A percentile compares a stretch with the other conserved stretches of the same genome.
phyloP scores from a whole-genome alignment of 164 flowering plant genomes.

The Warburgia ugandensis region DNA sequence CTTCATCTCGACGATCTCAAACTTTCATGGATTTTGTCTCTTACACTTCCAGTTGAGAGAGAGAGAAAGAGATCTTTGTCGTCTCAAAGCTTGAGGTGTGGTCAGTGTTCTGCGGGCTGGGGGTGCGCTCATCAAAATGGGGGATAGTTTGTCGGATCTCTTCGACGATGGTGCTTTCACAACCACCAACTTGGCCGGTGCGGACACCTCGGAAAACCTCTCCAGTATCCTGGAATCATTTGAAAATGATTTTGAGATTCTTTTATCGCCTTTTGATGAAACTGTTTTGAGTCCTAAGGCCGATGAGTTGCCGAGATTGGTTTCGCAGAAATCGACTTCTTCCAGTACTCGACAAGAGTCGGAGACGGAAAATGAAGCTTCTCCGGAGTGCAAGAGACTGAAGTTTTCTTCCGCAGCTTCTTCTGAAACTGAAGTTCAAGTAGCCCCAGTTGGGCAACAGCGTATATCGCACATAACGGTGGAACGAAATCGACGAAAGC shows the following conservation, averaged over 20 bases:
- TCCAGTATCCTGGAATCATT: constrained; percentile 58
- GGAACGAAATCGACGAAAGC: constrained; percentile 89
- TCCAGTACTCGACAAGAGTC: constrained; percentile 18
- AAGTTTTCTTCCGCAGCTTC: constrained; percentile 9
- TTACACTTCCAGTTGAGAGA: not conserved
- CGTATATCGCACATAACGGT: constrained; percentile 69
- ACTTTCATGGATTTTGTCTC: not conserved
- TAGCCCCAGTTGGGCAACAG: constrained; percentile 31
- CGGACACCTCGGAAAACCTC: constrained; percentile 45
- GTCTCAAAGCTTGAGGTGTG: not conserved
- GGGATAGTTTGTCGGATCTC: constrained; percentile 30
- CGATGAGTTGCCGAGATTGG: constrained; percentile 12
- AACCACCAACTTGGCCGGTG: constrained; percentile 23
- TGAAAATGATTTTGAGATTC: constrained; percentile 26
- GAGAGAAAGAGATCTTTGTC: not conserved
- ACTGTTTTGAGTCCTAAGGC: constrained; percentile 4
- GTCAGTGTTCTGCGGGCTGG: not conserved
- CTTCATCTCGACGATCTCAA: constrained; percentile 1
- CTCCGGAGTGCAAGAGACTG: constrained; percentile 24
- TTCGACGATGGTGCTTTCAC: constrained; percentile 37
- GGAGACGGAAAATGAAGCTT: constrained; percentile 18
- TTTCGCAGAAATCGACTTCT: constrained; percentile 35
- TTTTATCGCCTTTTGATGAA: constrained; percentile 18
- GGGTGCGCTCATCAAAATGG: constrained; percentile 13
- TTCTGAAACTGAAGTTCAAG: constrained; percentile 10